A percentile compares a stretch with the other conserved stretches of the same genome.
phyloP scores from a whole-genome alignment of 2,329 filamentous ascomycete genomes.

The Neophaeococcomyces mojaviensis region DNA sequence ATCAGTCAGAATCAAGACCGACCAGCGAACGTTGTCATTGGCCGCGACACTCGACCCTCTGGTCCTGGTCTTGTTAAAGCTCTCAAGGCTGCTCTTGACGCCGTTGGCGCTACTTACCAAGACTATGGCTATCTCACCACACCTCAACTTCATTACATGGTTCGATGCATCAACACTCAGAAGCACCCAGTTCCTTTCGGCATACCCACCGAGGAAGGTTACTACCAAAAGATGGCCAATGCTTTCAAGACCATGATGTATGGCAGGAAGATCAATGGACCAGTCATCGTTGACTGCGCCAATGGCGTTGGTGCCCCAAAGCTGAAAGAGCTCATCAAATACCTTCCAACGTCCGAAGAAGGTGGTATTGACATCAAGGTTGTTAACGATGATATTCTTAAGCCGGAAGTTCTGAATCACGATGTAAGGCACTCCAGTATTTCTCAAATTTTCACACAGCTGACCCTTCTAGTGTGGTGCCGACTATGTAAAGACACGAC shows the following conservation, averaged over 20 bases:
- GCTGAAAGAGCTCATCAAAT: slow-evolving; percentile 75
- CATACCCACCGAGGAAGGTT: slow-evolving; percentile 78
- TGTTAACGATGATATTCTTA: slow-evolving; percentile 86
- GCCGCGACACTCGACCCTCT: slow-evolving; percentile 86
- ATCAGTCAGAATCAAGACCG: slow-evolving; percentile 48
- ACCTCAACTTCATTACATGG: slow-evolving; percentile 95
- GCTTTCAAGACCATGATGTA: slow-evolving; percentile 81
- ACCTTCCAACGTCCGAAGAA: slow-evolving; percentile 60
- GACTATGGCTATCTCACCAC: slow-evolving; percentile 92
- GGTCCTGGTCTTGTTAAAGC: slow-evolving; percentile 75
- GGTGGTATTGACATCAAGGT: slow-evolving; percentile 73
- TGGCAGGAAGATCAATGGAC: slow-evolving; percentile 64
- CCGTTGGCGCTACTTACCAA: slow-evolving; percentile 63
- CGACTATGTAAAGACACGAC: slow-evolving; percentile 95
- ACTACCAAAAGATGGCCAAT: slow-evolving; percentile 83
- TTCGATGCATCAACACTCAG: slow-evolving; percentile 87
- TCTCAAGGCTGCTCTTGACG: slow-evolving; percentile 70
- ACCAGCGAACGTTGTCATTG: slow-evolving; percentile 76
- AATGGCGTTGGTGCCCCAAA: slow-evolving; percentile 96
- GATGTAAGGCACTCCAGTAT: slow-evolving; percentile 51
- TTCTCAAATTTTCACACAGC: slow-evolving; percentile 13
- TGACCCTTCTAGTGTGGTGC: slow-evolving; percentile 64
- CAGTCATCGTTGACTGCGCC: slow-evolving; percentile 83
- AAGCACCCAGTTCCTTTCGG: slow-evolving; percentile 83
- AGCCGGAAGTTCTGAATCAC: slow-evolving; percentile 79